phyloP scores from a whole-genome alignment of 768 basidiomycete species.

The Phaeotremella fagi region DNA sequence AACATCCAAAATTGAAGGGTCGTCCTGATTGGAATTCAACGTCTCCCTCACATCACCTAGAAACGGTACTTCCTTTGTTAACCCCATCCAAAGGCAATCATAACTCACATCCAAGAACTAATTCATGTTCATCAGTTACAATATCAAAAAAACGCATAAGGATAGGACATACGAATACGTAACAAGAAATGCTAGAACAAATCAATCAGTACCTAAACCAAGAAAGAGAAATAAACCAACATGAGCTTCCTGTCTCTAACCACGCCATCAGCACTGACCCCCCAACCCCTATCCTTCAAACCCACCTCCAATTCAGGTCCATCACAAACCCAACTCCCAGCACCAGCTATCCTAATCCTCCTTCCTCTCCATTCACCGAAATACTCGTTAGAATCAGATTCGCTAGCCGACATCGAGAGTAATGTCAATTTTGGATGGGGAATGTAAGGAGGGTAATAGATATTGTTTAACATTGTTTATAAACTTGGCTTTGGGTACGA shows the following conservation, averaged over 20 bases:
- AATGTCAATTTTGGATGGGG: too few relatives aligned
- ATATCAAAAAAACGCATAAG: too few relatives aligned
- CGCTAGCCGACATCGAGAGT: too few relatives aligned
- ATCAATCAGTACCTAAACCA: neutral
- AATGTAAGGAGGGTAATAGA: too few relatives aligned
- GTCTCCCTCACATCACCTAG: conserved; percentile 12
- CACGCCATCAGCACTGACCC: neutral
- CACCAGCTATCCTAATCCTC: neutral
- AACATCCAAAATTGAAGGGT: conserved; percentile 18
- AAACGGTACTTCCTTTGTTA: conserved; percentile 6
- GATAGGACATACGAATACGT: conserved; percentile 10
- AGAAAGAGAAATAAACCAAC: neutral
- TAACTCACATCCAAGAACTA: conserved; percentile 15
- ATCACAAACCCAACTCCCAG: conserved; percentile 7
- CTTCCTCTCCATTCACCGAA: neutral
- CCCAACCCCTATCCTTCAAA: neutral
- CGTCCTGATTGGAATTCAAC: neutral
- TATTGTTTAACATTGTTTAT: too few relatives aligned
- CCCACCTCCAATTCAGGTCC: conserved; percentile 4
- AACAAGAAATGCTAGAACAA: conserved; percentile 7
- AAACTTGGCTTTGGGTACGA: too few relatives aligned
- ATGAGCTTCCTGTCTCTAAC: conserved; percentile 1
- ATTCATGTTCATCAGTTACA: neutral
- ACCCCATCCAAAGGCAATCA: neutral
- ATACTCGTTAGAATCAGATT: too few relatives aligned